A percentile compares a stretch with the other conserved stretches of the same genome.
Evolutionary conservation across 2,329 filamentous ascomycete species (phyloP).

Genomic region (Fusarium coicis): DNA sequence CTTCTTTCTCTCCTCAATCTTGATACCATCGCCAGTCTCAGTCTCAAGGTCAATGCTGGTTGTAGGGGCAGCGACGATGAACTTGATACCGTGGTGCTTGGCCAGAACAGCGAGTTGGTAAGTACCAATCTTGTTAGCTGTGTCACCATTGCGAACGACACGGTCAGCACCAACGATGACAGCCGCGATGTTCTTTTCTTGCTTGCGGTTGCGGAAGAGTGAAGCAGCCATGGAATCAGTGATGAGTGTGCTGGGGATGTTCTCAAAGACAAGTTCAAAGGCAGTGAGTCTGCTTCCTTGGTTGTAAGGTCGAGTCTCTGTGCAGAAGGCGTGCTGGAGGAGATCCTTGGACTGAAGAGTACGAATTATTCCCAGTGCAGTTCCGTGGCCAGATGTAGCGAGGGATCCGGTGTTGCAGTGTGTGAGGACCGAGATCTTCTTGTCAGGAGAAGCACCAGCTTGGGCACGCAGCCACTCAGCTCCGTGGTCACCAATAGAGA

Average conservation of each 20-base stretch:
- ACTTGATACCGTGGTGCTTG: conserved; percentile 87
- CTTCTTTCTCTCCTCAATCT: conserved; percentile 86
- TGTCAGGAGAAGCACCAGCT: conserved; percentile 57
- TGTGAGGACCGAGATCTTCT: conserved; percentile 82
- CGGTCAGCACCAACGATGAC: conserved; percentile 96
- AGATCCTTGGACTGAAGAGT: conserved; percentile 74
- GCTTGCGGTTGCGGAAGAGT: conserved; percentile 74
- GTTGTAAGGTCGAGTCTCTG: conserved; percentile 97
- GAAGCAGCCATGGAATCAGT: conserved; percentile 97
- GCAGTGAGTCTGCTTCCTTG: conserved; percentile 95
- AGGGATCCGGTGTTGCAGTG: conserved; percentile 99
- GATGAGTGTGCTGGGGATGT: conserved; percentile 89
- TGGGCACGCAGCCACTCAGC: conserved; percentile 83
- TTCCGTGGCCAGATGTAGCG: conserved; percentile 97
- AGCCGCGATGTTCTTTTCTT: conserved; percentile 76
- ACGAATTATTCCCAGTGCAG: conserved; percentile 92
- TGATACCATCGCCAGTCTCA: conserved; percentile 79
- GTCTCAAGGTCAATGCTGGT: conserved; percentile 93
- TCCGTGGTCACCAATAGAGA: conserved; percentile 83
- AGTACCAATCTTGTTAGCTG: conserved; percentile 98
- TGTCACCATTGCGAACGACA: conserved; percentile 96
- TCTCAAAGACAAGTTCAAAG: conserved; percentile 94
- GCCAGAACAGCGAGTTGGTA: conserved; percentile 94
- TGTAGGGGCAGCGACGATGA: conserved; percentile 92
- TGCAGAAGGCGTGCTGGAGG: conserved; percentile 90